A percentile compares a stretch with the other conserved stretches of the same genome.
phyloP scores from a whole-genome alignment of 768 basidiomycete genomes.

The Termitomyces sp. region DNA sequence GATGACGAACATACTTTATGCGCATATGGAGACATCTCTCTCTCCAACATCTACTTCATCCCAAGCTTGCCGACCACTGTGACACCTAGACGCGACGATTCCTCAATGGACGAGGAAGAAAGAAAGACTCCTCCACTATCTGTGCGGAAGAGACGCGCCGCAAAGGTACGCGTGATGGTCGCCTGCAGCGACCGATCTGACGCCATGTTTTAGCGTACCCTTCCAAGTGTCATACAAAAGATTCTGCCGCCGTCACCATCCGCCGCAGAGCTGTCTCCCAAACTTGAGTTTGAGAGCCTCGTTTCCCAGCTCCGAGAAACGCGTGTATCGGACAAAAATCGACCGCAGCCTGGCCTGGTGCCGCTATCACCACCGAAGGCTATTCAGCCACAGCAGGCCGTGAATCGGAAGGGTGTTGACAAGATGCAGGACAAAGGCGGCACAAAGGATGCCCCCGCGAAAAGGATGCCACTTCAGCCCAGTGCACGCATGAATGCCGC shows the following conservation, averaged over 20 bases:
- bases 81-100: slow-evolving; percentile 13
- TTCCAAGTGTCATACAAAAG: slow-evolving; percentile 18
- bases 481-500: slow-evolving; percentile 15
- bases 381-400: slow-evolving; percentile 1
- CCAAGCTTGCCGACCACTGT: slow-evolving; percentile 22
- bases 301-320: slow-evolving; percentile 11
- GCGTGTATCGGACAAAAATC: slow-evolving; percentile 8
- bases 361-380: background rate
- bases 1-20: slow-evolving; percentile 36
- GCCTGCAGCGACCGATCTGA: background rate
- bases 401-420: background rate
- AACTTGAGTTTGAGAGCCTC: slow-evolving; percentile 17
- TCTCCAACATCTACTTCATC: slow-evolving; percentile 29
- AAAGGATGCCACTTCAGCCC: background rate
- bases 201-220: slow-evolving; percentile 4
- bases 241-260: slow-evolving; percentile 18
- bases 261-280: slow-evolving; percentile 9
- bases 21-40: slow-evolving; percentile 41
- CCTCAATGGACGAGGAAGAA: slow-evolving; percentile 3
- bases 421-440: background rate
- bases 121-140: slow-evolving; percentile 1
- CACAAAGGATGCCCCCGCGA: background rate
- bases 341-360: background rate
- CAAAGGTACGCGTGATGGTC: background rate
- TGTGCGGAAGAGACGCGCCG: background rate